These are phyloP conservation scores for Fagopyrum homotropicum DNA, from an alignment of 148 eudicot genomes.

Conservation along the genomic window DNA sequence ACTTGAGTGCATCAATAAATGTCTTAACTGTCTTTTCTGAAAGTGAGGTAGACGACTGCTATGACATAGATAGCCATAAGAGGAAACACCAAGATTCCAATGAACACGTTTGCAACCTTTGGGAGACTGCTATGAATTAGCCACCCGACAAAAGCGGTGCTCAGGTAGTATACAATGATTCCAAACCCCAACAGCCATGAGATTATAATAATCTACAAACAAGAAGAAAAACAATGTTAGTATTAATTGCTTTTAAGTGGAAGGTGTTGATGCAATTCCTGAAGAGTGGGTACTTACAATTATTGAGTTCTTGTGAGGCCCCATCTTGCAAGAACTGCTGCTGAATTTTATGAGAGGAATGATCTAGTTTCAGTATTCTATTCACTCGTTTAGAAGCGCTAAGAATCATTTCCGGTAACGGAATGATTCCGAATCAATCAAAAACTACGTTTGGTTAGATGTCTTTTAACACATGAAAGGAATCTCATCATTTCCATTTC, in stretches of 20 bases:
- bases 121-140: slow-evolving; percentile 54
- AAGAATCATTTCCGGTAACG: no score
- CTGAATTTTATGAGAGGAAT: slow-evolving; percentile 97
- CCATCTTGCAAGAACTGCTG: slow-evolving; percentile 73
- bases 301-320: slow-evolving; percentile 84
- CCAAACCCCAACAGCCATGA: slow-evolving; percentile 80
- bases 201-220: slow-evolving; percentile 51
- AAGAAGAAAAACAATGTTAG: not conserved
- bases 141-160: slow-evolving; percentile 70
- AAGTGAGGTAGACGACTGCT: slow-evolving; percentile 59
- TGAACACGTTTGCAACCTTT: slow-evolving; percentile 63
- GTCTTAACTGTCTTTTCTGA: slow-evolving; percentile 68
- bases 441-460: no score
- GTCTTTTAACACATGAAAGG: no score
- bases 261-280: not conserved
- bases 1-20: slow-evolving; percentile 39
- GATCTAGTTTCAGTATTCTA: no score
- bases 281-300: slow-evolving; percentile 32
- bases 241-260: not conserved
- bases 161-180: slow-evolving; percentile 67
- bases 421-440: no score
- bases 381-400: no score
- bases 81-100: slow-evolving; percentile 70
- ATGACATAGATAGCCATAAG: slow-evolving; percentile 55
- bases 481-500: no score